phyloP scores from a whole-genome alignment of 352 stramenopile species.

The Phytophthora megakarya region DNA sequence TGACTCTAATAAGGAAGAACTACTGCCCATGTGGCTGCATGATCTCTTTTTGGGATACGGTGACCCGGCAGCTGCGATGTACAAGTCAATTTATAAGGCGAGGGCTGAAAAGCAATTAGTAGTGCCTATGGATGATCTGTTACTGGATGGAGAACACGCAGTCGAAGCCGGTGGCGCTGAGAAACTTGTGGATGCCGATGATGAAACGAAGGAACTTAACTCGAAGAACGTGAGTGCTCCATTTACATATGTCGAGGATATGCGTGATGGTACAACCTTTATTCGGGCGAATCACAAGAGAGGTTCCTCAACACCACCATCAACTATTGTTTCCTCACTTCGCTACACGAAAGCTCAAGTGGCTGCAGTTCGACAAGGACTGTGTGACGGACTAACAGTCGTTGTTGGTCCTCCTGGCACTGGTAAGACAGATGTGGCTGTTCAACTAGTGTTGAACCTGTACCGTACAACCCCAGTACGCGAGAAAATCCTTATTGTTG shows the following conservation, averaged over 20 bases:
- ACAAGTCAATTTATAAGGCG: constrained; percentile 60
- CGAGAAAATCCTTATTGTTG: constrained; percentile 94
- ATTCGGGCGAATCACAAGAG: constrained; percentile 45
- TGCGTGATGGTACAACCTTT: constrained; percentile 33
- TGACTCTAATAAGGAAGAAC: constrained; percentile 38
- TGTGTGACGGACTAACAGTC: constrained; percentile 94
- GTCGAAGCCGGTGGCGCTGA: constrained; percentile 40
- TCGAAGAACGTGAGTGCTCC: constrained; percentile 43
- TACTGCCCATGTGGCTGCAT: constrained; percentile 94
- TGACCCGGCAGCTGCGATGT: constrained; percentile 83
- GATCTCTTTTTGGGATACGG: constrained; percentile 95
- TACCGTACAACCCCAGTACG: constrained; percentile 78
- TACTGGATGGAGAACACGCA: constrained; percentile 57
- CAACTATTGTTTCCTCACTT: constrained; percentile 29
- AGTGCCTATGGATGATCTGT: constrained; percentile 45
- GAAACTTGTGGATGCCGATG: constrained; percentile 49
- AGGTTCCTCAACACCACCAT: constrained; percentile 2
- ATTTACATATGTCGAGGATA: constrained; percentile 58
- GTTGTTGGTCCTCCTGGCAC: constrained; percentile 94
- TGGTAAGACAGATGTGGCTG: constrained; percentile 95
- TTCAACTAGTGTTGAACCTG: constrained; percentile 94
- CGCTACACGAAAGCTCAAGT: constrained; percentile 94
- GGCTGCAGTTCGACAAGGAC: constrained; percentile 90
- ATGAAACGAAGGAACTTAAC: constrained; percentile 36
- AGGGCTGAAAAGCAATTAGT: constrained; percentile 37